A percentile compares a stretch with the other conserved stretches of the same genome.
These are phyloP conservation scores for Leucosporidium yakuticum DNA, from an alignment of 768 basidiomycete species.

Conservation along the genomic window DNA sequence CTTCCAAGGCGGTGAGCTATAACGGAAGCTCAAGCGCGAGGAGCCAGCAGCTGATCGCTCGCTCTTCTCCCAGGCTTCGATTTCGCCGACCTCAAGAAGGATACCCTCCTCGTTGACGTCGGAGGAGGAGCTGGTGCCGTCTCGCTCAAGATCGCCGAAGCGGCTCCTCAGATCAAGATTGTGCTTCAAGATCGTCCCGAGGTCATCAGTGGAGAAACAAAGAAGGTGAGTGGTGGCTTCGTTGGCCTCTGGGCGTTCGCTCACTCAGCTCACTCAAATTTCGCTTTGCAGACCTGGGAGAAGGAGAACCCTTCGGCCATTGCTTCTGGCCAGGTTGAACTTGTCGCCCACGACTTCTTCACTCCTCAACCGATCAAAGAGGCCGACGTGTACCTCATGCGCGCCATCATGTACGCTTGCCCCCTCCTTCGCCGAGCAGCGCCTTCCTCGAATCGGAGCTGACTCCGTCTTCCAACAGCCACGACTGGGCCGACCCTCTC, in stretches of 20 bases:
- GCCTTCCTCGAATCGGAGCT: neutral
- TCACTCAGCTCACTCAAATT: neutral
- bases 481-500: slow-evolving; percentile 69
- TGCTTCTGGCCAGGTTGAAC: neutral
- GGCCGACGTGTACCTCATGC: slow-evolving; percentile 62
- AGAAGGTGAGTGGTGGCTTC: slow-evolving; percentile 22
- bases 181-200: slow-evolving; percentile 42
- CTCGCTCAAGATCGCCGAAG: slow-evolving; percentile 37
- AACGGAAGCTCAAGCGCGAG: neutral
- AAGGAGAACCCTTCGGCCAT: slow-evolving; percentile 1
- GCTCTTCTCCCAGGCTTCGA: slow-evolving; percentile 39
- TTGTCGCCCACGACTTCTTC: slow-evolving; percentile 65
- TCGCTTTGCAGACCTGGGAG: slow-evolving; percentile 9
- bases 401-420: slow-evolving; percentile 51
- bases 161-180: slow-evolving; percentile 38
- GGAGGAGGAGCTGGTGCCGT: slow-evolving; percentile 40
- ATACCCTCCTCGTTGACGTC: slow-evolving; percentile 43
- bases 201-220: slow-evolving; percentile 36
- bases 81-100: slow-evolving; percentile 53
- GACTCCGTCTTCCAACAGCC: slow-evolving; percentile 36
- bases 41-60: neutral
- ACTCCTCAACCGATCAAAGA: slow-evolving; percentile 52
- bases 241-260: neutral
- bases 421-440: no score
- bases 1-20: no score